Conservation (phyloP, 306 rosid species). For the cucumber (Cucumis sativus) region Cucumber_9930_V3 NC_026657.2:31671501-31672000, state of each 20-base stretch:
- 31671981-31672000: constrained; percentile 93
- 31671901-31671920: constrained; percentile 74
- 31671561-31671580: background rate
- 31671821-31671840: background rate
- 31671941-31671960: constrained; percentile 89
- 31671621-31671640: background rate
- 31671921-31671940: constrained; percentile 79
- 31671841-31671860: background rate
- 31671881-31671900: constrained; percentile 87
- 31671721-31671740: background rate
- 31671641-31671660: background rate
- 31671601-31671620: background rate
- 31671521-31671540: no score
- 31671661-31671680: background rate
- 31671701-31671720: background rate
- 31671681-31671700: background rate
- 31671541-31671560: no score
- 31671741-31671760: background rate
- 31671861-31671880: background rate
- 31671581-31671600: background rate
- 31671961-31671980: constrained; percentile 90
- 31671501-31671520: background rate
- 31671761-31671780: background rate
- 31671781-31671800: background rate
- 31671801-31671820: background rate